phyloP scores from a whole-genome alignment of 2,329 filamentous ascomycete genomes.

The Colletotrichum sp. region DNA sequence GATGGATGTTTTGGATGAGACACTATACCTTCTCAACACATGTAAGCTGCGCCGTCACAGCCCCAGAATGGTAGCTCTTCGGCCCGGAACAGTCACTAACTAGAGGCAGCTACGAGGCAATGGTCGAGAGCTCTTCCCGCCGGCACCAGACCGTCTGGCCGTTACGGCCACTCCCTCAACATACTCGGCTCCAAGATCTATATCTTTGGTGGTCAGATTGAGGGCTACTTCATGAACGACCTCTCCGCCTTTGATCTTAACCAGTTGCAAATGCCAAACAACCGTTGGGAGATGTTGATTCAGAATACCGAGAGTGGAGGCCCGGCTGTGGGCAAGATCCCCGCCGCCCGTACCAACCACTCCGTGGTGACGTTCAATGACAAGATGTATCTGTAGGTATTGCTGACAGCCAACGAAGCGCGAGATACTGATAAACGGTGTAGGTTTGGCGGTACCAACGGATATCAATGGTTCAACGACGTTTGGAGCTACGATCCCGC shows the following conservation, averaged over 20 bases:
- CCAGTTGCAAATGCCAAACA: conserved; percentile 86
- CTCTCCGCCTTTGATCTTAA: conserved; percentile 95
- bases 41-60: conserved; percentile 67
- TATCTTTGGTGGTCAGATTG: conserved; percentile 96
- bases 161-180: conserved; percentile 95
- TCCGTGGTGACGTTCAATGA: conserved; percentile 91
- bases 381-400: conserved; percentile 85
- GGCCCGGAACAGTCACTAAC: not conserved
- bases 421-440: conserved; percentile 12
- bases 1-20: conserved; percentile 89
- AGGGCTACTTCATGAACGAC: conserved; percentile 98
- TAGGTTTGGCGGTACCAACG: conserved; percentile 97
- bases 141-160: conserved; percentile 82
- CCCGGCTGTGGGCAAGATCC: conserved; percentile 65
- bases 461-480: conserved; percentile 97
- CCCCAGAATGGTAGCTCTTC: not conserved
- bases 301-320: conserved; percentile 71
- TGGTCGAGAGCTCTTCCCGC: conserved; percentile 95
- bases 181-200: conserved; percentile 97
- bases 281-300: conserved; percentile 94
- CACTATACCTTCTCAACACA: conserved; percentile 94
- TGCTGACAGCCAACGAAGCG: not conserved
- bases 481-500: conserved; percentile 95
- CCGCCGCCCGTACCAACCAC: conserved; percentile 93
- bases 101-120: conserved; percentile 81